Percentiles rank a stretch among this genome's conserved stretches.
Conservation (phyloP, 495 filamentous ascomycete genomes). For the Penicillium angulare region DNA sequence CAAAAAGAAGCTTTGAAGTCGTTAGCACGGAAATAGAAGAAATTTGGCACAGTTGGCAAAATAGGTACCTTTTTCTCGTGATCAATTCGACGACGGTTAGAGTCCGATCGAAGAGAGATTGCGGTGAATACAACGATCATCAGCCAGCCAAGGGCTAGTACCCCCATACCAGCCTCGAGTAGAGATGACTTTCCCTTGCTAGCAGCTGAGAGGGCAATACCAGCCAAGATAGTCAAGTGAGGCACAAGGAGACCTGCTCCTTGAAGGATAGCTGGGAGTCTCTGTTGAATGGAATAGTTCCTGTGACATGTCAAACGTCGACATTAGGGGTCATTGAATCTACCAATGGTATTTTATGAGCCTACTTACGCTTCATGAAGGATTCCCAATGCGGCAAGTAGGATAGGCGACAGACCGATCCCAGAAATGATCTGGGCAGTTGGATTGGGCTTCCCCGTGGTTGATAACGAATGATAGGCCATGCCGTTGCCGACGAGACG, state of each 20-base stretch:
- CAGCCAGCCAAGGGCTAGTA: slow-evolving; percentile 10
- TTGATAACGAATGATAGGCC: slow-evolving; percentile 19
- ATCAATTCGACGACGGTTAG: background rate
- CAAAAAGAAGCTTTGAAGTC: slow-evolving; percentile 8
- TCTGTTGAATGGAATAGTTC: slow-evolving; percentile 10
- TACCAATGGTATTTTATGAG: background rate
- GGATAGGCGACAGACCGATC: slow-evolving; percentile 42
- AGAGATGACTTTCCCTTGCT: slow-evolving; percentile 1
- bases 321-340: background rate
- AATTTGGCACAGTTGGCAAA: background rate
- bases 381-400: slow-evolving; percentile 35
- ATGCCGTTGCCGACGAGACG: slow-evolving; percentile 36
- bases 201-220: slow-evolving; percentile 14
- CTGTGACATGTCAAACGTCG: background rate
- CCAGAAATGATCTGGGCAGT: slow-evolving; percentile 34
- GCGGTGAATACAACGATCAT: background rate
- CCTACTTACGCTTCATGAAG: slow-evolving; percentile 39
- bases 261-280: background rate
- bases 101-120: slow-evolving; percentile 1
- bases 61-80: slow-evolving; percentile 12
- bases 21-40: background rate
- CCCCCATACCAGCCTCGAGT: slow-evolving; percentile 3
- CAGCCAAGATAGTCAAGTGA: slow-evolving; percentile 8
- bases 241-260: slow-evolving; percentile 4
- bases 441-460: slow-evolving; percentile 11